Conservation (phyloP, 768 basidiomycete species). For the Leccinum subtestaceum region DNA sequence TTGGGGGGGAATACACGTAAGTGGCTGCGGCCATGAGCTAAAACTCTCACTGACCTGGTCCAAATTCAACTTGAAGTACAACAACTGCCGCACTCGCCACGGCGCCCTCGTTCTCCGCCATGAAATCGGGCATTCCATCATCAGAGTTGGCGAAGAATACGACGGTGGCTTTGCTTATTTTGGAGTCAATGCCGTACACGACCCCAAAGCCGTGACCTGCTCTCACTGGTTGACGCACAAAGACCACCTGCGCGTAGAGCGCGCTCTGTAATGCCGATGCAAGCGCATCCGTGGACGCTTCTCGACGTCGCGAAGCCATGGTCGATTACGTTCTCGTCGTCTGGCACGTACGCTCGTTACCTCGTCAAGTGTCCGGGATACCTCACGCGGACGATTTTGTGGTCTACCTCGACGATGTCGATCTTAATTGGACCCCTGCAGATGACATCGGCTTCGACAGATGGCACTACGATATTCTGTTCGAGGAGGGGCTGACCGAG, state of each 20-base stretch:
- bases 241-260: constrained; percentile 44
- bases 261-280: constrained; percentile 72
- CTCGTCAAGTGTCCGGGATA: constrained; percentile 65
- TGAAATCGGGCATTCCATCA: constrained; percentile 79
- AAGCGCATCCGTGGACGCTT: constrained; percentile 72
- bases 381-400: constrained; percentile 53
- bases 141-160: constrained; percentile 79
- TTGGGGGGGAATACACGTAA: constrained; percentile 78
- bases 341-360: constrained; percentile 59
- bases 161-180: constrained; percentile 76
- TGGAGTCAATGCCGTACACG: constrained; percentile 59
- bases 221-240: constrained; percentile 60
- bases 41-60: background rate
- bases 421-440: constrained; percentile 54
- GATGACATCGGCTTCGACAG: constrained; percentile 61
- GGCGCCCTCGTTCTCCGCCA: constrained; percentile 75
- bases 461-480: constrained; percentile 69
- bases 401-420: constrained; percentile 58
- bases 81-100: constrained; percentile 69
- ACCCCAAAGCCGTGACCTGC: constrained; percentile 55
- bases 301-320: constrained; percentile 61
- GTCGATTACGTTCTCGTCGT: constrained; percentile 57
- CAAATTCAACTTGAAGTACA: constrained; percentile 43
- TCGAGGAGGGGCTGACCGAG: constrained; percentile 36
- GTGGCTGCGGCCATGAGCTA: constrained; percentile 3